Evolutionary conservation across 1,284 basidiomycete species (phyloP).

Genomic region (Xerocomus alliaceus): DNA sequence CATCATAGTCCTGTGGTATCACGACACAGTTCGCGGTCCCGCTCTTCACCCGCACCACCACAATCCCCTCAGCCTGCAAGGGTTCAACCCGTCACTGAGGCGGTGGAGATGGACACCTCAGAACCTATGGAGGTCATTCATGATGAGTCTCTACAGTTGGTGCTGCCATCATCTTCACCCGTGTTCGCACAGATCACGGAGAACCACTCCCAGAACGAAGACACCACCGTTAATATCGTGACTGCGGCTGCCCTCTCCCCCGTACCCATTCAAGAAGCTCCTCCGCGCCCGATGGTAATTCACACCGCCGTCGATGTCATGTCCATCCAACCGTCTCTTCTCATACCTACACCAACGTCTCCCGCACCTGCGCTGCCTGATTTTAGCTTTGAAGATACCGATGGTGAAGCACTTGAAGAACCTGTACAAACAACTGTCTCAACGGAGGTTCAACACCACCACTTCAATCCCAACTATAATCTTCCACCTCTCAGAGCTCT

Average conservation of each 20-base stretch:
- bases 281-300: conserved; percentile 33
- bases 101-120: conserved; percentile 17
- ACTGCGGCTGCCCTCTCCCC: neutral
- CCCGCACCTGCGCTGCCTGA: conserved; percentile 37
- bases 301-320: conserved; percentile 40
- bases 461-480: conserved; percentile 58
- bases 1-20: conserved; percentile 24
- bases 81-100: conserved; percentile 14
- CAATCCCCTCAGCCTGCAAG: conserved; percentile 15
- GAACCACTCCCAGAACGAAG: conserved; percentile 1
- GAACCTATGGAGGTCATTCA: conserved; percentile 30
- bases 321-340: conserved; percentile 36
- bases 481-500: conserved; percentile 67
- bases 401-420: conserved; percentile 34
- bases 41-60: conserved; percentile 13
- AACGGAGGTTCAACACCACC: conserved; percentile 42
- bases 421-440: conserved; percentile 23
- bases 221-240: conserved; percentile 1
- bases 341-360: conserved; percentile 45
- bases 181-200: neutral
- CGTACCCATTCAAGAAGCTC: conserved; percentile 5
- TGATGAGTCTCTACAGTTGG: conserved; percentile 33
- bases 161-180: conserved; percentile 33
- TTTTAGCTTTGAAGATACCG: conserved; percentile 39
- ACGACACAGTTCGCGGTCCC: conserved; percentile 24